phyloP scores from a whole-genome alignment of 352 stramenopile genomes.

The Elongisporangium senticosum region DNA sequence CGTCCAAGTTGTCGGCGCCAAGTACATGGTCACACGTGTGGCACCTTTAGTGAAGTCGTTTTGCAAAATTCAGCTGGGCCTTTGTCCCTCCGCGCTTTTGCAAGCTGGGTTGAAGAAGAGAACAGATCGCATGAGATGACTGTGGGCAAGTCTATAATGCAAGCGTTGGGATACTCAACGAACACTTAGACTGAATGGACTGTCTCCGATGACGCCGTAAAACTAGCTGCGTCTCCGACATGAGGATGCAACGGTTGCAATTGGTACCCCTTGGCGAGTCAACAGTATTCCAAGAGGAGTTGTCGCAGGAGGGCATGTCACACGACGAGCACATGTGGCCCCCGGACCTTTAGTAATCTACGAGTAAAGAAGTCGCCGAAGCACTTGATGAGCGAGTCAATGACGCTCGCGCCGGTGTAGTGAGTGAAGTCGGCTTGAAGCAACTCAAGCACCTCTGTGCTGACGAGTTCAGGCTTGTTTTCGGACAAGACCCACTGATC shows the following conservation, averaged over 20 bases:
- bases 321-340: too few species aligned
- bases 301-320: too few species aligned
- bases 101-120: too few species aligned
- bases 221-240: not conserved
- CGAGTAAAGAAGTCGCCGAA: not conserved
- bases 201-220: not conserved
- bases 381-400: not conserved
- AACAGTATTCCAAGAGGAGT: not conserved
- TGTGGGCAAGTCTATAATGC: too few species aligned
- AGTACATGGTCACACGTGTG: too few species aligned
- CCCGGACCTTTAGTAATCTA: not conserved
- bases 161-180: too few species aligned
- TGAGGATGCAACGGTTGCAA: conserved; percentile 2
- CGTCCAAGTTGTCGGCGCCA: too few species aligned
- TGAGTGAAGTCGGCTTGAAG: not conserved
- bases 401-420: not conserved
- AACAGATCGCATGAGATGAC: too few species aligned
- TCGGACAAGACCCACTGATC: conserved; percentile 12
- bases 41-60: too few species aligned
- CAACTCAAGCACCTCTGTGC: not conserved
- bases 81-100: too few species aligned
- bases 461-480: conserved; percentile 7
- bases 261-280: not conserved
- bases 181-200: not conserved
- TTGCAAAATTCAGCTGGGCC: too few species aligned